Base-by-base conservation (phyloP, 371 early-diverging fungal species). In the Rhizopus delemar region DNA sequence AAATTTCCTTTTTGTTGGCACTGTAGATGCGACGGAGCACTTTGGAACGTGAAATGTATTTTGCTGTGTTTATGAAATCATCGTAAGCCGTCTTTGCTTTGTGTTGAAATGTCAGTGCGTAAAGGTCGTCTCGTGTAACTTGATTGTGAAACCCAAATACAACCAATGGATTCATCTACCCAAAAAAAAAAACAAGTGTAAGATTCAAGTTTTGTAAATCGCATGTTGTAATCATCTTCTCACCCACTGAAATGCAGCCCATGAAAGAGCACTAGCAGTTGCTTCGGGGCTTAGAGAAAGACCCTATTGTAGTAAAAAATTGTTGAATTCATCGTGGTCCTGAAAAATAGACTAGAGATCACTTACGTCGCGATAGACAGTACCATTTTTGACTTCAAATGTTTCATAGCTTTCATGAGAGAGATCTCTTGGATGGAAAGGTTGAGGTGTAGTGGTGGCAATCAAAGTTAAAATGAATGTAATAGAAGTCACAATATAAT, bases 231-330 rank as follows among this genome's bases (percentile, higher is more conserved):
- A 5, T 43, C 13, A 31, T 45, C 43, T 15, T 31, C 16, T 59
- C 72, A 75, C 75, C 75, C 76, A 75, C 63, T 72, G 66, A 46
- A 75, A 72, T 22, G 61, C 34, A 33, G 62, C 48, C 74, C 77
- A 74, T 15, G 73, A 74, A 39, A 74, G 59, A 8, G 70, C 55
- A 49, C 73, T 74, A 9, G 77, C 74, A 6, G 65, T 68, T 0
- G 70, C 54, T 63, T 77, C 77, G 22, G 77, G 74, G 41, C 73
- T 72, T 5, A 73, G 34, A 8, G 32, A 8, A 51, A 57, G 60
- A 51, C 57, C 41, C 71, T 76, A 61, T 41, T 36, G 39, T 38
- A 11, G 5, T 11, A 33, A n/a, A 28, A 12, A 34, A 34, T 28
- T 28, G 13, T 15, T 35, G 11, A 38, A 33, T 22, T 6, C 45